Evolutionary conservation across 2,329 filamentous ascomycete species (phyloP), one percentile per base, ranked within the genome.

Genomic region (Trichoderma arundinaceum): DNA sequence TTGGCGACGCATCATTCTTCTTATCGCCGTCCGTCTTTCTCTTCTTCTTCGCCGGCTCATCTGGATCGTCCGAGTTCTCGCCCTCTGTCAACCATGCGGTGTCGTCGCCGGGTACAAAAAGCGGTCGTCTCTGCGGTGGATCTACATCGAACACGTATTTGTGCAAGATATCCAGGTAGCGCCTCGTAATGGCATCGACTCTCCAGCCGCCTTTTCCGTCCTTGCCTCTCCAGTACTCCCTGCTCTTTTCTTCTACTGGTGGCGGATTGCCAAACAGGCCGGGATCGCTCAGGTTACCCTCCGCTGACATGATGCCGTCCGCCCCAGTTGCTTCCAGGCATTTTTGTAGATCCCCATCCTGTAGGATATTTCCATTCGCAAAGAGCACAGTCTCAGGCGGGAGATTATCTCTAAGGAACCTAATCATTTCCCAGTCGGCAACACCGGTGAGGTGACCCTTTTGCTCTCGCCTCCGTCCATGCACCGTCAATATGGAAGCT

Each of bases 401-500:
- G 35, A 99, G 79, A 68, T 90, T 90, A 10, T 97, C 92, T 56
- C 95, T 84, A 69, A 99, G 78, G 74, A 91, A 94, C 4, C 89
- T 86, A 65, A 99, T 89, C 73, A 90, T 87, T n/a, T 80, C 81
- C 95, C 95, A 99, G 78, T 99, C 93, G 4, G 95, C 95, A 41
- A 98, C 72, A 0, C 95, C 95, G 0, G 95, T 99, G 73, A 96
- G 86, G 75, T 99, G 95, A 0, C 95, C 94, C 80, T 99, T 99
- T 77, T 98, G 94, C 73, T 98, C 93, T 69, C 95, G 84, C 69
- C 87, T 85, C 41, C 95, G 84, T 0, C 95, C 95, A 80, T 99
- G 95, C 0, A 99, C 92, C 0, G 95, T 95, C 68, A 99, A 83
- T 64, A 98, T 94, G 72, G 92, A 97, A 2, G 95, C 95, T 12